Evolutionary conservation across 2,329 filamentous ascomycete genomes (phyloP), one percentile per base, ranked within the genome.

Genomic region (Bipolaris victoriae): DNA sequence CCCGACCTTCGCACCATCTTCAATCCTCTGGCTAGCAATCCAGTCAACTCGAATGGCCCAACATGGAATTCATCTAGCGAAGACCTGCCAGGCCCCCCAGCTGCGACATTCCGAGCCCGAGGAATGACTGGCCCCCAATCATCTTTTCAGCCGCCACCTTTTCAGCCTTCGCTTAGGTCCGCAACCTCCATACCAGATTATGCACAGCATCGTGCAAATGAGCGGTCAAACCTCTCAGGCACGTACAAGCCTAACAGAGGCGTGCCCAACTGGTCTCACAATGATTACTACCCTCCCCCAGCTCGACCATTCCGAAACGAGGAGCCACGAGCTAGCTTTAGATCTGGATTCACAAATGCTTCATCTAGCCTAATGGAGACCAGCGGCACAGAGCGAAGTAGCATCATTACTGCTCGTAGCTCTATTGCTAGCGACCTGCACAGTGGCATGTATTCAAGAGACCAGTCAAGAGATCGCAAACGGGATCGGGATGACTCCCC

Each of bases 311-410:
- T 71, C 33, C 69, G 69, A 29, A 57, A 59, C 10, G 74, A 77
- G 39, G 80, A 83, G 58, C 73, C 83, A 22, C 80, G 86, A 22
- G 81, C 83, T 13, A 88, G 86, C 61, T 82, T 85, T 62, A 82
- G 85, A 52, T 89, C 86, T 3, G 83, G 81, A 24, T 77, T 86
- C 71, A 89, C 86, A 3, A 85, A 76, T 58, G 74, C 80, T 3
- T 81, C 81, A 52, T 88, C 86, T 15, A 88, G 85, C 68, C 76
- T 82, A 39, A 77, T 84, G 49, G 83, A 84, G 41, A 70, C 80
- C 6, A 85, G 83, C 61, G 84, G 84, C n/a, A 96, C 91, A 1
- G 91, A 94, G 71, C 84, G 91, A 60, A 96, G 91, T 74, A 97
- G 92, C 70, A 83, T 95, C 48, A 75, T 89, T 62, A 95, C 92